These are phyloP conservation scores for Neocallimastix lanati DNA, from an alignment of 192 early-diverging fungal species.

Conservation along the genomic window DNA sequence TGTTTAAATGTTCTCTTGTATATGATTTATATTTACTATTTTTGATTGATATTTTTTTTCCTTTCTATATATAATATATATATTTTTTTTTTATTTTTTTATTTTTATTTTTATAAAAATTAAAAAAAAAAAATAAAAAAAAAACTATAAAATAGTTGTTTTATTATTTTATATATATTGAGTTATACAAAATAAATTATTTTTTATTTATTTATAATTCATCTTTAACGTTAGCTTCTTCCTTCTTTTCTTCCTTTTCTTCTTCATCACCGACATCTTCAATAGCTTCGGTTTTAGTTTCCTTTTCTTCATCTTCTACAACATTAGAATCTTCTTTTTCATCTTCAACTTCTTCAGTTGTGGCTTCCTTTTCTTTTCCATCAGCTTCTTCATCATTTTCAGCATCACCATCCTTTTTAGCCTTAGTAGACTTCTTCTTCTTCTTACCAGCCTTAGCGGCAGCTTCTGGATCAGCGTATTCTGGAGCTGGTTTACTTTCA, in stretches of 20 bases:
- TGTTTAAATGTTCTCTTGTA: no score
- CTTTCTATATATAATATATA: no score
- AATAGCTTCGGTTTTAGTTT: neutral
- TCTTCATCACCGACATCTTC: neutral
- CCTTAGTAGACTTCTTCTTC: neutral
- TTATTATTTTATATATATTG: no score
- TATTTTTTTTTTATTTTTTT: no score
- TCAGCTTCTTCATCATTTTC: neutral
- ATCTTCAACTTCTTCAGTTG: neutral
- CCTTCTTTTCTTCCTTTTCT: neutral
- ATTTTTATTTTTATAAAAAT: no score
- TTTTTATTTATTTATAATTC: slow-evolving; percentile 2
- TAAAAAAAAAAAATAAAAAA: no score
- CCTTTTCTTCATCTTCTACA: neutral
- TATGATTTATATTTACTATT: no score
- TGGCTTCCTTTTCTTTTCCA: neutral
- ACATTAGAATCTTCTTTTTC: neutral
- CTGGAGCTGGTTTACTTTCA: slow-evolving; percentile 5
- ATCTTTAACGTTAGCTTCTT: neutral
- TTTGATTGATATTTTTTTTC: no score
- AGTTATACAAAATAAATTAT: neutral
- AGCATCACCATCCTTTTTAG: neutral
- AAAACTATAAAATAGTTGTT: no score
- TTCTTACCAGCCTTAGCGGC: neutral
- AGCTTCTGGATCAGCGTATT: neutral